These are phyloP conservation scores for Penicillium fuscoglaucum DNA, from an alignment of 2,329 filamentous ascomycete genomes.

Conservation along the genomic window DNA sequence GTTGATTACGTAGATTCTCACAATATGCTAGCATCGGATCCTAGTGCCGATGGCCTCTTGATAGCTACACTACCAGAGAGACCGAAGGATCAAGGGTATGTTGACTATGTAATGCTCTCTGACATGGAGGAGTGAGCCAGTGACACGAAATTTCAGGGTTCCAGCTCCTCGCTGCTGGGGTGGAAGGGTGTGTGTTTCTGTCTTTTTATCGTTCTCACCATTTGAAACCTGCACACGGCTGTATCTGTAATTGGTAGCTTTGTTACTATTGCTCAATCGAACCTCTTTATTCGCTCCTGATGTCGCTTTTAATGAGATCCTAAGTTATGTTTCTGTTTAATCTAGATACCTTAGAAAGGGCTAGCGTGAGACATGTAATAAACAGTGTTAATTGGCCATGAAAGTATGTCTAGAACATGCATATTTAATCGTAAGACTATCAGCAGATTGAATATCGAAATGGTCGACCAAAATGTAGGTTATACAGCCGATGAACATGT, in stretches of 20 bases:
- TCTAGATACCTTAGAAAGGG: neutral
- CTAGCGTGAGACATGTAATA: neutral
- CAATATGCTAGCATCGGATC: neutral
- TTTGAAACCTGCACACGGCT: neutral
- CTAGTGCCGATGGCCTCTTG: neutral
- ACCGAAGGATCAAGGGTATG: neutral
- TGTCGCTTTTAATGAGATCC: no score
- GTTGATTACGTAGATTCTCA: neutral
- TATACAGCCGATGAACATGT: conserved; percentile 5
- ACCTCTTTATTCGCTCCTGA: neutral
- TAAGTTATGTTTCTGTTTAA: neutral
- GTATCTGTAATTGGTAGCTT: neutral
- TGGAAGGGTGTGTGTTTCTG: neutral
- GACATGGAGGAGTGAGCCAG: neutral
- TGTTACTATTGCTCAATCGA: neutral
- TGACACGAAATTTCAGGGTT: neutral
- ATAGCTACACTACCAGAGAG: neutral
- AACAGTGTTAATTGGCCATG: neutral
- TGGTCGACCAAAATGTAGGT: neutral
- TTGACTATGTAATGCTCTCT: neutral
- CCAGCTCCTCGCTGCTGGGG: neutral
- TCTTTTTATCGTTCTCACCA: neutral
- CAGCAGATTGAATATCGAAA: neutral
- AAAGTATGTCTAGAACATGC: neutral
- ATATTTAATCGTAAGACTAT: neutral